phyloP scores from a whole-genome alignment of 2,329 filamentous ascomycete genomes.

The Penicillium frequentans region DNA sequence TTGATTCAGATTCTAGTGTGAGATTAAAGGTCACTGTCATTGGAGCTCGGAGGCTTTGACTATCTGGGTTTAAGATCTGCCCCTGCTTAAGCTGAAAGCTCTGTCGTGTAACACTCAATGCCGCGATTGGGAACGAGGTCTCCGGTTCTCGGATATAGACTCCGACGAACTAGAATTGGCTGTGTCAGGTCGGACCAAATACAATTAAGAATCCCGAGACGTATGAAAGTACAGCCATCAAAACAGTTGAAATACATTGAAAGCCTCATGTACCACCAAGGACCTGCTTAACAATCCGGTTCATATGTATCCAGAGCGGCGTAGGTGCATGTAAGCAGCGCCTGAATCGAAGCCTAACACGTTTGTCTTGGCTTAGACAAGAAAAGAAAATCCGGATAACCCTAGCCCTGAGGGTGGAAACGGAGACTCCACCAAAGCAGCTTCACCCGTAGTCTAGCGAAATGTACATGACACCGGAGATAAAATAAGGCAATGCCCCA shows the following conservation, averaged over 20 bases:
- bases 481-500: conserved; percentile 1
- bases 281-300: neutral
- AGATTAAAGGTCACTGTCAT: neutral
- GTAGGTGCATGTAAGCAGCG: conserved; percentile 1
- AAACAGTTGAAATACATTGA: neutral
- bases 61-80: neutral
- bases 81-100: neutral
- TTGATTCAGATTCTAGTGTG: neutral
- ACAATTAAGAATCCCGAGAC: neutral
- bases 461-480: neutral
- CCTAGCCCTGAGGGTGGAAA: neutral
- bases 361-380: neutral
- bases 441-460: neutral
- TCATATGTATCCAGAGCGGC: neutral
- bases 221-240: neutral
- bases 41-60: neutral
- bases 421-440: neutral
- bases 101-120: neutral
- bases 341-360: conserved; percentile 3
- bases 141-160: neutral
- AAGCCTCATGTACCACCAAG: neutral
- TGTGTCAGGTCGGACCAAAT: neutral
- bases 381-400: neutral
- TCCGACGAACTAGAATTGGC: neutral
- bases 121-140: neutral